Percentiles rank a stretch among this genome's conserved stretches.
phyloP scores from a whole-genome alignment of 1,139 yeast species.

The Hemisphaericaspora subhashii region DNA sequence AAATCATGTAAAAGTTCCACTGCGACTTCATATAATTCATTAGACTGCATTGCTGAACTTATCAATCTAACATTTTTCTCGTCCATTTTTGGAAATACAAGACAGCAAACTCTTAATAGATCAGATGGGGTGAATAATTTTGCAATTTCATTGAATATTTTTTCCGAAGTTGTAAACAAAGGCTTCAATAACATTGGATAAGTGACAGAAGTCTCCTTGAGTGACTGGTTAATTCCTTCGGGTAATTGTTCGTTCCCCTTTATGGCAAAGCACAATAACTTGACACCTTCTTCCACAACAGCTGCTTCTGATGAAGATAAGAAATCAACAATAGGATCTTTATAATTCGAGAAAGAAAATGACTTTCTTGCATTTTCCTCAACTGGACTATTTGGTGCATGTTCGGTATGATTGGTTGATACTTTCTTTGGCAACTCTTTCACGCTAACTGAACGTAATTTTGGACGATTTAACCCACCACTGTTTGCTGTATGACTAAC shows the following conservation, averaged over 20 bases:
- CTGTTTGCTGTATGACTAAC: not conserved
- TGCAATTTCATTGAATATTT: constrained; percentile 23
- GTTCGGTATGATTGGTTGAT: not conserved
- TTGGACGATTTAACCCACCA: constrained; percentile 19
- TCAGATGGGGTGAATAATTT: constrained; percentile 34
- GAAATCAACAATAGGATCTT: constrained; percentile 39
- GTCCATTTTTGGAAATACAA: constrained; percentile 27
- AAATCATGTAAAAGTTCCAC: constrained; percentile 30
- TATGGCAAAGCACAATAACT: constrained; percentile 39
- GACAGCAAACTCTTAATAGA: constrained; percentile 33
- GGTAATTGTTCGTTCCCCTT: constrained; percentile 38
- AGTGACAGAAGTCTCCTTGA: constrained; percentile 29
- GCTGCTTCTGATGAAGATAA: constrained; percentile 32
- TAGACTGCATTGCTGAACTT: constrained; percentile 25
- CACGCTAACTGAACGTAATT: constrained; percentile 10
- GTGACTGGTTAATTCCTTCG: constrained; percentile 20
- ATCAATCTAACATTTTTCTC: constrained; percentile 25
- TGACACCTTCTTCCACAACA: constrained; percentile 35
- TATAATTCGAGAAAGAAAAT: constrained; percentile 20
- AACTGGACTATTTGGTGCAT: not conserved
- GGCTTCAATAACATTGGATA: constrained; percentile 32
- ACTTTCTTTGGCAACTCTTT: constrained; percentile 10
- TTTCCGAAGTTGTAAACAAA: constrained; percentile 27
- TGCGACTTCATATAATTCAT: constrained; percentile 30
- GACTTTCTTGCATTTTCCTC: not conserved